Base-by-base conservation (phyloP, 495 filamentous ascomycete species). In the Daldinia decipiens region DNA sequence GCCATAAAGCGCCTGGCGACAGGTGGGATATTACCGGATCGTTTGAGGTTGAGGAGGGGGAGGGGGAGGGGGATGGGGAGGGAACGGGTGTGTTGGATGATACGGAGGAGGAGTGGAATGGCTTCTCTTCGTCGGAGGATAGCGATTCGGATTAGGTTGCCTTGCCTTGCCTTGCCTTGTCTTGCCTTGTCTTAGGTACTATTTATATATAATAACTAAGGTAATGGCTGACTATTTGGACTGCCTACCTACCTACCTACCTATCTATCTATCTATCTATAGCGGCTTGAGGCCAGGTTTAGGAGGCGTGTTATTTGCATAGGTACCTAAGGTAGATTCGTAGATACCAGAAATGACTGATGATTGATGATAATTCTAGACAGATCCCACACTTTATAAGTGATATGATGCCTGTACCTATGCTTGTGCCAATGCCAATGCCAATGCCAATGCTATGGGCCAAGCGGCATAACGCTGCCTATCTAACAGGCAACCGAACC, bases 21-120 rank as follows among this genome's bases (percentile, higher is more conserved):
- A 85, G 95, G 39, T 99, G 95, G 94, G 95, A 99, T 83, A 81
- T 98, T 31, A 87, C 85, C 39, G 96, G 89, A 1, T 89, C 81
- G 17, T 90, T 85, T 76, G 86, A 85, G 61, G 88, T 92, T 1
- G 80, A 79, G 52, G 77, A 80, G 50, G 59, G 76, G 27, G 80
- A 71, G 3, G 78, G 76, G 0, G 74, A 61, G 0, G 58, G 56
- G 0, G 79, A 68, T 0, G 78, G 69, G 1, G 78, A 62, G 19
- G 54, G 8, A 1, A 57, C 54, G n/a, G 75, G 68, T 0, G 71
- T 77, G n/a, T 55, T 71, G 40, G 82, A 78, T 57, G 81, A 82
- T 12, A 82, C 77, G 27, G 83, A 80, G 55, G 77, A 85, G 36
- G 83, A 84, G 70, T 85, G 83, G 73, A 61, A 82, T 67, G 76